Evolutionary conservation across 1,284 basidiomycete genomes (phyloP).

Genomic region (Xanthoconium separans): DNA sequence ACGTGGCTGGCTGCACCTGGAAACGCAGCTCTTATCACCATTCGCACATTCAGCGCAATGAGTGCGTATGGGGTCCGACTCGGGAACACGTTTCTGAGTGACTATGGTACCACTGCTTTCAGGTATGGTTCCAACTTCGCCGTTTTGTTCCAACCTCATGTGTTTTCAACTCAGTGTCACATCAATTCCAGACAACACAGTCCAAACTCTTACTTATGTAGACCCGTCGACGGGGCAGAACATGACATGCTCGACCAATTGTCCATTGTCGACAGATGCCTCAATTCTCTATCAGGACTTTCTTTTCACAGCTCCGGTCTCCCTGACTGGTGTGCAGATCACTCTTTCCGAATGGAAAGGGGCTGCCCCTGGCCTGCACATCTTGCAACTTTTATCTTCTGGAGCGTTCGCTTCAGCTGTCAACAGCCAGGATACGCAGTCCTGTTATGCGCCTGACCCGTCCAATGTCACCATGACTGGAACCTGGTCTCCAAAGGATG

Average conservation of each 20-base stretch:
- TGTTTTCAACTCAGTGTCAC: constrained; percentile 54
- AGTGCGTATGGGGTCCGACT: constrained; percentile 80
- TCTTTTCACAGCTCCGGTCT: constrained; percentile 62
- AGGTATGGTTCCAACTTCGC: constrained; percentile 51
- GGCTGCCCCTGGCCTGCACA: constrained; percentile 77
- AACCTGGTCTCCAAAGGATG: constrained; percentile 63
- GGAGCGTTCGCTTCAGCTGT: constrained; percentile 84
- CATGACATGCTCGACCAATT: constrained; percentile 66
- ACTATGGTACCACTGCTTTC: constrained; percentile 83
- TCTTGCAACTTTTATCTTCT: constrained; percentile 87
- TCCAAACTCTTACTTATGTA: constrained; percentile 74
- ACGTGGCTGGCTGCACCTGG: constrained; percentile 85
- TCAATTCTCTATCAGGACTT: constrained; percentile 87
- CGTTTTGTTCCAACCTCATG: background rate
- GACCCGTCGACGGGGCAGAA: constrained; percentile 77
- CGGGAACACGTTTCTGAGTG: constrained; percentile 84
- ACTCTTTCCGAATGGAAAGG: constrained; percentile 79
- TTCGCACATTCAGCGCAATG: constrained; percentile 72
- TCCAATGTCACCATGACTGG: constrained; percentile 67
- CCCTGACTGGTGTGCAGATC: constrained; percentile 83
- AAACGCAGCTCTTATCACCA: constrained; percentile 68
- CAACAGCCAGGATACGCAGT: constrained; percentile 55
- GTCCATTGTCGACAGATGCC: constrained; percentile 74
- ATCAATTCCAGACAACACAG: constrained; percentile 85
- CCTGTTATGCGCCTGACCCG: constrained; percentile 73